Evolutionary conservation across 2,329 filamentous ascomycete genomes (phyloP), one percentile per base, ranked within the genome.

Genomic region (Exophiala sideris): DNA sequence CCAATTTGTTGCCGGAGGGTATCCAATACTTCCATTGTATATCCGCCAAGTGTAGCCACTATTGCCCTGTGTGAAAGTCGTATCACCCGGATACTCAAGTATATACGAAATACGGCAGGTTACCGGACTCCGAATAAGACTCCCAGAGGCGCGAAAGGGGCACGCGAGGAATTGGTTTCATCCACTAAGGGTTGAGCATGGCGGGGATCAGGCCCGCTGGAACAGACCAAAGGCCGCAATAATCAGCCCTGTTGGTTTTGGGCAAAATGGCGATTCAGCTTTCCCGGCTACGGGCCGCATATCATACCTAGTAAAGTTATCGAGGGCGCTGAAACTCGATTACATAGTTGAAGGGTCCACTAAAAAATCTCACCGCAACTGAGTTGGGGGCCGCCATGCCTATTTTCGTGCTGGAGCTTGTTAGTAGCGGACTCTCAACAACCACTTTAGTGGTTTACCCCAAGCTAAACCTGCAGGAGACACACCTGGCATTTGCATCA

Each of bases 351-450:
- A 24, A 24, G 38, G 29, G n/a, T 48, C 36, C 45, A 49, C 46
- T 24, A 41, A 41, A 29, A 50, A 53, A 46, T 56, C 57, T 59
- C 57, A 59, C 57, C 57, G 53, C 53, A 54, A 50, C 50, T 35
- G 48, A 56, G 35, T 61, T 62, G 56, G 60, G 60, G 58, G 57
- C 54, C 53, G 48, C 54, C 58, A 59, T 55, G 57, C 54, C 60
- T 61, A 62, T 59, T 60, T 53, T 61, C 57, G 58, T 53, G 39
- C 46, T 47, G 34, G 40, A 52, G 48, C 47, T 49, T 36, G 16
- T 35, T 45, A 48, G 57, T 46, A 61, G 38, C 58, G 56, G 60
- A 58, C 56, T 53, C 59, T 62, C 59, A 62, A 62, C 57, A 56
- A 41, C 32, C 49, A 24, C 40, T 5, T 16, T 21, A n/a, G 20